A percentile compares a stretch with the other conserved stretches of the same genome.
These are phyloP conservation scores for Clonostachys chloroleuca DNA, from an alignment of 2,329 filamentous ascomycete genomes.

Conservation along the genomic window DNA sequence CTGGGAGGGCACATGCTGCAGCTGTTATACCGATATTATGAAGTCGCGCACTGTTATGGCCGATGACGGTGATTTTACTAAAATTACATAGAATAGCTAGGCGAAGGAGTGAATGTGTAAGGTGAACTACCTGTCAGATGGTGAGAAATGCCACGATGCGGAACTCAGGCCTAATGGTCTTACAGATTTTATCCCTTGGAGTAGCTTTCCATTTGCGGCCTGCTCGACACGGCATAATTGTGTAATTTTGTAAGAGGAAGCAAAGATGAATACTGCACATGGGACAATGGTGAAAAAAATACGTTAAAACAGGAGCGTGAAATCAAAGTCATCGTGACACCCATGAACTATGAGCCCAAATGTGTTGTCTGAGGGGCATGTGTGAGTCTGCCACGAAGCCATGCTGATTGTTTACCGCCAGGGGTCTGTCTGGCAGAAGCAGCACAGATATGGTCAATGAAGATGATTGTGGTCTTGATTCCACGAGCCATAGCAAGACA, in stretches of 20 bases:
- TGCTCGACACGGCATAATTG: constrained; percentile 19
- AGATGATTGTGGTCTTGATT: too few relatives aligned
- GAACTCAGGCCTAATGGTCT: constrained; percentile 1
- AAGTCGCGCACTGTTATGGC: constrained; percentile 9
- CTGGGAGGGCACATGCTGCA: constrained; percentile 12
- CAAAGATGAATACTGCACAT: constrained; percentile 26
- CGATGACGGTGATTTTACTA: constrained; percentile 15
- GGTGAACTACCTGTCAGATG: constrained; percentile 18
- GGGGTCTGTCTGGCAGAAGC: too few relatives aligned
- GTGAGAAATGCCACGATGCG: constrained; percentile 12
- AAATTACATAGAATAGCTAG: constrained; percentile 15
- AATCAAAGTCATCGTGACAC: constrained; percentile 36
- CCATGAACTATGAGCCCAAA: too few relatives aligned
- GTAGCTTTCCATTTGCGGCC: constrained; percentile 23
- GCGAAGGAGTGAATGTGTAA: too few relatives aligned
- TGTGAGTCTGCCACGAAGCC: too few relatives aligned
- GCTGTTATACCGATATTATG: constrained; percentile 13
- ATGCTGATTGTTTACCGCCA: too few relatives aligned
- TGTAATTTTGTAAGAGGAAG: constrained; percentile 22
- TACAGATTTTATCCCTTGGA: constrained; percentile 24
- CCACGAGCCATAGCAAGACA: too few relatives aligned
- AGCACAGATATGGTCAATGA: too few relatives aligned
- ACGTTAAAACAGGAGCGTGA: constrained; percentile 43
- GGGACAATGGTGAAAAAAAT: constrained; percentile 40
- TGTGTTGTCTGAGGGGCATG: too few relatives aligned